A percentile compares a stretch with the other conserved stretches of the same genome.
Evolutionary conservation across 192 early-diverging fungal species (phyloP).

Genomic region (Podochytrium sp.): DNA sequence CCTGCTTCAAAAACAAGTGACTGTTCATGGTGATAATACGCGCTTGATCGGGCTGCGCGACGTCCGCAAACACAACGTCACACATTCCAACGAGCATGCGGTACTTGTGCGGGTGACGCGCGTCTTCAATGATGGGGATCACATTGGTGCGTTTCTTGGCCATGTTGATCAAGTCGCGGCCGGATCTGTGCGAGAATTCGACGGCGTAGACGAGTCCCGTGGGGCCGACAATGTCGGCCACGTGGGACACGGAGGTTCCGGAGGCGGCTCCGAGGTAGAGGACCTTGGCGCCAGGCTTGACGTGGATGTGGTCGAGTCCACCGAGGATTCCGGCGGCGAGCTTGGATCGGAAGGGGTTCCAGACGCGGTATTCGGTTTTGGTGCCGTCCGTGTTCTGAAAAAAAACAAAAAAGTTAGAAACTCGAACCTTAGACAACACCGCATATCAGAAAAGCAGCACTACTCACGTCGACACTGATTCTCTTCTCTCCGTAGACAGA

Average conservation of each 20-base stretch:
- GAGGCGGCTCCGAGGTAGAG: constrained; percentile 95
- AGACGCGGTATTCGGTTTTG: constrained; percentile 98
- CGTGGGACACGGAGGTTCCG: constrained; percentile 95
- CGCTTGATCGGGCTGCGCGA: constrained; percentile 99
- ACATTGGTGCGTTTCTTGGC: constrained; percentile 99
- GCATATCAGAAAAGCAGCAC: constrained; percentile 7
- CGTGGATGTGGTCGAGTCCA: constrained; percentile 94
- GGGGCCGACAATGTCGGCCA: constrained; percentile 95
- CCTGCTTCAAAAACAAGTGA: constrained; percentile 97
- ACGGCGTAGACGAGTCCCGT: constrained; percentile 97
- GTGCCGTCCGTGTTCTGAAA: constrained; percentile 79
- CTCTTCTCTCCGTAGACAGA: constrained; percentile 98
- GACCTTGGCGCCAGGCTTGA: constrained; percentile 94
- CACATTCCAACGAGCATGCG: constrained; percentile 99
- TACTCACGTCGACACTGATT: constrained; percentile 88
- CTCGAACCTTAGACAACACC: background rate
- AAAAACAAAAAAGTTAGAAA: background rate
- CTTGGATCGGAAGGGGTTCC: constrained; percentile 99
- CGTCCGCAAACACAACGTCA: constrained; percentile 98
- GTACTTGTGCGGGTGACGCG: constrained; percentile 99
- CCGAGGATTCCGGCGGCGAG: constrained; percentile 96
- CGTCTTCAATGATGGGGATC: constrained; percentile 99
- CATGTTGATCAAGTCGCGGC: constrained; percentile 99
- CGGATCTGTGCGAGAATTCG: constrained; percentile 98
- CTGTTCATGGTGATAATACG: constrained; percentile 98